A percentile compares a stretch with the other conserved stretches of the same genome.
These are phyloP conservation scores for Vairimorpha necatrix DNA, from an alignment of 371 early-diverging fungal genomes.

Conservation along the genomic window DNA sequence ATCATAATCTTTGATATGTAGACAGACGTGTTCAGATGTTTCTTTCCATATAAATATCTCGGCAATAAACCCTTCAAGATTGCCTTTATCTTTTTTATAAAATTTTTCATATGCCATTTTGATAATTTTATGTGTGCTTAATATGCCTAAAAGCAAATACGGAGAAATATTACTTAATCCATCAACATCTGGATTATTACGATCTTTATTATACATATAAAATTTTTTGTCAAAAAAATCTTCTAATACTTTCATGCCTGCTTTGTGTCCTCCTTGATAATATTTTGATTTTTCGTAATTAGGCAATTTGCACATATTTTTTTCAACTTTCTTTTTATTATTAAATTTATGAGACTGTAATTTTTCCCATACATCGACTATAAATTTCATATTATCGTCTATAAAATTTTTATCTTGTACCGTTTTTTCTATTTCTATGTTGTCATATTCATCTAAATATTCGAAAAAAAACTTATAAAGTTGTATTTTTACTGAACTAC, in stretches of 20 bases:
- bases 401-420: neutral
- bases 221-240: conserved; percentile 29
- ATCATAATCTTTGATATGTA: conserved; percentile 41
- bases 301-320: neutral
- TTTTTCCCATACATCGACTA: neutral
- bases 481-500: conserved; percentile 24
- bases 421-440: neutral
- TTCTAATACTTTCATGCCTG: conserved; percentile 28
- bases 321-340: neutral
- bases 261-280: conserved; percentile 18
- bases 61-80: conserved; percentile 26
- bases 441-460: conserved; percentile 5
- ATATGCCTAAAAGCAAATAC: conserved; percentile 38
- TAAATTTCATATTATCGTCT: neutral
- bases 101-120: conserved; percentile 8
- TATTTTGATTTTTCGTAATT: neutral
- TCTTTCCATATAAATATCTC: conserved; percentile 50
- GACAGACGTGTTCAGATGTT: conserved; percentile 42
- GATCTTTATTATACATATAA: neutral
- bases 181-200: conserved; percentile 37
- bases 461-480: conserved; percentile 18
- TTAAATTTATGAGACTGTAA: conserved; percentile 5
- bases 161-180: conserved; percentile 30
- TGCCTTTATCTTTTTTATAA: conserved; percentile 10
- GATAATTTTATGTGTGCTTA: conserved; percentile 23